Conservation (phyloP, 179 eudicot species). For the Heliamphora pulchella region DNA sequence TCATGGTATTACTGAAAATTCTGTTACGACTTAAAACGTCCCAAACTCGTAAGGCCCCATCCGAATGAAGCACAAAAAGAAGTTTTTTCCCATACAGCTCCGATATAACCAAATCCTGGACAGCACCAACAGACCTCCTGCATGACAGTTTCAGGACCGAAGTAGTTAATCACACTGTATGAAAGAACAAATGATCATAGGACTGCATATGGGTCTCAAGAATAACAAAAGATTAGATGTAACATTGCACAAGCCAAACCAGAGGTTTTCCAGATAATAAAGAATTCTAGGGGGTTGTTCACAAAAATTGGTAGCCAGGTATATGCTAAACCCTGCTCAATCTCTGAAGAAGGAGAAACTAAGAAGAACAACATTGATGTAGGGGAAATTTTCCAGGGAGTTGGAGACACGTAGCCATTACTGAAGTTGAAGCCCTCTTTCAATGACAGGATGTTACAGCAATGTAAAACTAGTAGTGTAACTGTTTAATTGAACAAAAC, state of each 20-base stretch:
- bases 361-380: not conserved
- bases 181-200: not conserved
- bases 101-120: slow-evolving; percentile 56
- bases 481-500: not conserved
- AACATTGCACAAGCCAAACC: not conserved
- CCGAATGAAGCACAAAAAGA: slow-evolving; percentile 78
- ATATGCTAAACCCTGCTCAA: not conserved
- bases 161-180: not conserved
- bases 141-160: slow-evolving; percentile 18
- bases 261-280: not conserved
- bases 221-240: not conserved
- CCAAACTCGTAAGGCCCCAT: slow-evolving; percentile 75
- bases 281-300: not conserved
- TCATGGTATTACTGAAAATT: slow-evolving; percentile 50
- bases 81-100: slow-evolving; percentile 55
- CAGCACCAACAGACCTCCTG: slow-evolving; percentile 63
- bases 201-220: not conserved
- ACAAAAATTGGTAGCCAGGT: not conserved
- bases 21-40: slow-evolving; percentile 54
- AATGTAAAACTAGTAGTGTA: not conserved
- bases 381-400: not conserved
- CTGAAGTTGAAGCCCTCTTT: not conserved
- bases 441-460: not conserved
- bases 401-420: not conserved
- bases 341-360: not conserved